A percentile compares a stretch with the other conserved stretches of the same genome.
Evolutionary conservation across 805 yeast genomes (phyloP).

Genomic region (Yueomyces sinensis): DNA sequence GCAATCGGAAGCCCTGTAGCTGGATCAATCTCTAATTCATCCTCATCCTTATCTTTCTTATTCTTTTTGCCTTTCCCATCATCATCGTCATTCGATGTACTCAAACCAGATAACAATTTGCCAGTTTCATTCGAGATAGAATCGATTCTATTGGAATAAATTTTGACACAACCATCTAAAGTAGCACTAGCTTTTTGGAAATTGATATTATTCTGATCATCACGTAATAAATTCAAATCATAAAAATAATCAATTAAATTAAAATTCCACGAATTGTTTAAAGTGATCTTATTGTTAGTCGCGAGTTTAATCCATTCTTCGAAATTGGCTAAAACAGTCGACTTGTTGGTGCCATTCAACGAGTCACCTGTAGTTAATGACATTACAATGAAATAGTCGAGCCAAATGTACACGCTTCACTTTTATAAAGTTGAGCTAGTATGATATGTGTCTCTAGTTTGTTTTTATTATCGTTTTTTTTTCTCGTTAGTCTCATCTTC

Average conservation of each 20-base stretch:
- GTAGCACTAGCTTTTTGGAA: constrained; percentile 88
- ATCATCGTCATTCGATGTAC: constrained; percentile 26
- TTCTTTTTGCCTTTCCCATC: too few species aligned
- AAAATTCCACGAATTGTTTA: constrained; percentile 79
- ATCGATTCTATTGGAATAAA: constrained; percentile 82
- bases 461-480: too few species aligned
- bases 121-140: constrained; percentile 89
- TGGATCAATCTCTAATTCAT: constrained; percentile 20
- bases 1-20: constrained; percentile 22
- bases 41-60: constrained; percentile 12
- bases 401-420: too few species aligned
- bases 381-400: too few species aligned
- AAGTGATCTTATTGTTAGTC: constrained; percentile 71
- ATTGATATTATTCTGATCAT: constrained; percentile 64
- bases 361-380: too few species aligned
- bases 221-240: constrained; percentile 61
- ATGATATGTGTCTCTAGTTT: too few species aligned
- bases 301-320: constrained; percentile 78
- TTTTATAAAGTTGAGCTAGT: too few species aligned
- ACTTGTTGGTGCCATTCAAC: constrained; percentile 20
- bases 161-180: constrained; percentile 87
- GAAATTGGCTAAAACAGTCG: constrained; percentile 39
- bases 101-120: constrained; percentile 61
- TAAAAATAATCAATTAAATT: constrained; percentile 87
- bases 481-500: too few species aligned